Evolutionary conservation across 192 early-diverging fungal genomes (phyloP), one percentile per base, ranked within the genome.

Genomic region (Coemansia sp.): DNA sequence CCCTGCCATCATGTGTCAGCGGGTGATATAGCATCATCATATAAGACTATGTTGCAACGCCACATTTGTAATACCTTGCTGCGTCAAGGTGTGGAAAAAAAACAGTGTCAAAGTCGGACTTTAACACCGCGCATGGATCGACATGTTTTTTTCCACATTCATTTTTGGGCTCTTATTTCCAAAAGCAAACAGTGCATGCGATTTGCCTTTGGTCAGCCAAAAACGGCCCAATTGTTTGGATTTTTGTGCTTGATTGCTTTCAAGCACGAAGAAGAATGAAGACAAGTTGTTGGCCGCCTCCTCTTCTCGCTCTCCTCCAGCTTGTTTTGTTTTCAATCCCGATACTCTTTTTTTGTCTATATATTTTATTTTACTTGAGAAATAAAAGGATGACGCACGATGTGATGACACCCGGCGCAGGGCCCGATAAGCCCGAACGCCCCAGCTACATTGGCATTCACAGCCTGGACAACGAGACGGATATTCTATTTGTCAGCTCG

Each of bases 391-490:
- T 47, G 47, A 49, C 47, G 0, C 27, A 27, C 27, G 47, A 22
- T 4, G 22, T 12, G 9, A 22, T 49, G 12, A 9, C 45, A 22
- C 14, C 11, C 7, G 21, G 23, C 12, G 50, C 1, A n/a, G 28
- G 18, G 29, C 29, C 6, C 2, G 50, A 53, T 40, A 56, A 42
- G 54, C 54, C 54, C 1, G 35, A 40, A 38, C 38, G 71, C 19
- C 71, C 71, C 2, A 67, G 63, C 29, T 73, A 63, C 30, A 62
- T 73, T 8, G 71, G 60, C 22, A 73, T 73, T 7, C 71, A 73
- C 33, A 52, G 64, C 18, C 56, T 64, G 5, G 64, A 73, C 56
- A 54, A 52, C 23, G 31, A 27, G 22, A 73, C 71, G 2, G 60
- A 73, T 18, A 54, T 73, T 47, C 71, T 73, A 21, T 73, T 65